phyloP scores from a whole-genome alignment of 2,329 filamentous ascomycete species.

The Penicillium thymicola region DNA sequence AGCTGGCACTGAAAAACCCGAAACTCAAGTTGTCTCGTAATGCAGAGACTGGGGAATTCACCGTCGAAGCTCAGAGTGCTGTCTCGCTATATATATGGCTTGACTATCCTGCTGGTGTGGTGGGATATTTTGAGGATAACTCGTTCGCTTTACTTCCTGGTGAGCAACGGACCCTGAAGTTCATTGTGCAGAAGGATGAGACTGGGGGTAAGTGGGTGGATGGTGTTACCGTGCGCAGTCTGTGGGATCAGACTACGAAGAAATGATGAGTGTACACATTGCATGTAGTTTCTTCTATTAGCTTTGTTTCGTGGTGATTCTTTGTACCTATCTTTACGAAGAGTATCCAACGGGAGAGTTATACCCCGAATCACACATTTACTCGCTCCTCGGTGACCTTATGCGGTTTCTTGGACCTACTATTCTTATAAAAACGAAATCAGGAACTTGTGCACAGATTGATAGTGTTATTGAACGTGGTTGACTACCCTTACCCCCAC shows the following conservation, averaged over 20 bases:
- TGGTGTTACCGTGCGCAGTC: constrained; percentile 50
- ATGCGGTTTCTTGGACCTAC: too few species aligned
- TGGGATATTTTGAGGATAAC: constrained; percentile 54
- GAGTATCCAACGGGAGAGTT: too few species aligned
- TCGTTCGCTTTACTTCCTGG: constrained; percentile 51
- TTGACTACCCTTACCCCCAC: too few species aligned
- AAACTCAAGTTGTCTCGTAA: constrained; percentile 42
- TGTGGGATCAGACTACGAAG: constrained; percentile 47
- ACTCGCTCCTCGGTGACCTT: too few species aligned
- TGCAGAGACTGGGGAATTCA: constrained; percentile 38
- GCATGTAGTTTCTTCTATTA: not conserved
- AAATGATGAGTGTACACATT: not conserved
- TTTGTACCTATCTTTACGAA: not conserved
- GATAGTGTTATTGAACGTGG: too few species aligned
- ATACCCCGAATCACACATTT: too few species aligned
- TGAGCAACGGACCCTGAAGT: constrained; percentile 46
- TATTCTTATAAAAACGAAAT: too few species aligned
- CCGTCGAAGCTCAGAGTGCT: constrained; percentile 47
- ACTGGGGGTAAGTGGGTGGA: constrained; percentile 44
- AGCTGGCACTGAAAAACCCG: constrained; percentile 50
- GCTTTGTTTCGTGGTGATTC: not conserved
- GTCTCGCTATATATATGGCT: constrained; percentile 57
- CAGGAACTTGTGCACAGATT: too few species aligned
- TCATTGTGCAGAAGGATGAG: constrained; percentile 47
- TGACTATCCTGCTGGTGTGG: constrained; percentile 49